These are phyloP conservation scores for Nicotiana benthamiana DNA, from an alignment of 257 asterid species.

Conservation along the genomic window DNA sequence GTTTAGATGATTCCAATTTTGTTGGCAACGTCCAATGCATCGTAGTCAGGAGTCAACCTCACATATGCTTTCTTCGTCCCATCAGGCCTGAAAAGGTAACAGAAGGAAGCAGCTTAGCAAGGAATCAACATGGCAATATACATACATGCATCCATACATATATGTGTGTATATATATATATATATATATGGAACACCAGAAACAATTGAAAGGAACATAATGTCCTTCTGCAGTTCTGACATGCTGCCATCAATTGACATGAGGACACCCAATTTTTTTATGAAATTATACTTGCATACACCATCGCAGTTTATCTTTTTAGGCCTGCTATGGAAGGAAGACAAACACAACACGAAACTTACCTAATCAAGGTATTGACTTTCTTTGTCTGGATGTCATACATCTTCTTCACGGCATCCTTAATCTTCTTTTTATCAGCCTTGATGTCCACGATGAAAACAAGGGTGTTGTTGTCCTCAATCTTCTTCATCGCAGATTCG, in stretches of 20 bases:
- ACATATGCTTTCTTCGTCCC: constrained; percentile 53
- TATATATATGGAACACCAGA: neutral
- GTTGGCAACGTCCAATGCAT: constrained; percentile 58
- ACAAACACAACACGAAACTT: neutral
- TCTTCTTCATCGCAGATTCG: constrained; percentile 54
- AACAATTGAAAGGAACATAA: neutral
- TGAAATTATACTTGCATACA: neutral
- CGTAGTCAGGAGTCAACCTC: constrained; percentile 52
- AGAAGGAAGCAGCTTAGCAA: neutral
- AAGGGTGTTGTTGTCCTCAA: constrained; percentile 51
- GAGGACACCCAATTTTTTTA: neutral
- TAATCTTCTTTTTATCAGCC: constrained; percentile 52
- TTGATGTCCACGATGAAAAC: constrained; percentile 49
- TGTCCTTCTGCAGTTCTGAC: neutral
- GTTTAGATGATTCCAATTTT: constrained; percentile 52
- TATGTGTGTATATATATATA: too few relatives aligned
- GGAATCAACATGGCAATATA: neutral
- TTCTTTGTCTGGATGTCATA: constrained; percentile 52
- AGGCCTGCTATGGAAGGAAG: neutral
- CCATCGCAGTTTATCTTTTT: neutral
- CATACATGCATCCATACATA: too few relatives aligned
- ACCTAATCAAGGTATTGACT: constrained; percentile 56
- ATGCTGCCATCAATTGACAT: neutral
- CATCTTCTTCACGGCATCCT: constrained; percentile 53
- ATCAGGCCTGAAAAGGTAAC: constrained; percentile 37